A percentile compares a stretch with the other conserved stretches of the same genome.
Conservation (phyloP, 2,329 filamentous ascomycete species). For the Calonectria hongkongensis region DNA sequence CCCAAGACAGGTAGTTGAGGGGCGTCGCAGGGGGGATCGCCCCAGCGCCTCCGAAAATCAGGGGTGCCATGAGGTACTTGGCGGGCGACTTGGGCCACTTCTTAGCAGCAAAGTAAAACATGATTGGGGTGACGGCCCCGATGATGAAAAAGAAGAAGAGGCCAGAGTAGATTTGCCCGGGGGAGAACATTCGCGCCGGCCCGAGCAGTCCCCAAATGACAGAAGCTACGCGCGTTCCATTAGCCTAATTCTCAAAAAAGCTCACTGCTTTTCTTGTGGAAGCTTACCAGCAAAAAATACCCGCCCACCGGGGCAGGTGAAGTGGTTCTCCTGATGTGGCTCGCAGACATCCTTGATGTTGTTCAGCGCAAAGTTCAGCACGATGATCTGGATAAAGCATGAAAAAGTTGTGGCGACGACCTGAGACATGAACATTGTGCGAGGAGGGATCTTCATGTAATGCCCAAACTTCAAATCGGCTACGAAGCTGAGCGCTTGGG, state of each 20-base stretch:
- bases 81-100: conserved; percentile 70
- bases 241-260: conserved; percentile 6
- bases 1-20: conserved; percentile 85
- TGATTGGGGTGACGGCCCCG: conserved; percentile 71
- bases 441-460: conserved; percentile 83
- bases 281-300: conserved; percentile 77
- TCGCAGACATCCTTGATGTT: conserved; percentile 80
- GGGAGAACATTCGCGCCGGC: conserved; percentile 78
- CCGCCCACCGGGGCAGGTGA: conserved; percentile 77
- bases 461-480: conserved; percentile 82
- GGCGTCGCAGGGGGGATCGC: conserved; percentile 80
- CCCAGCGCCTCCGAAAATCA: conserved; percentile 77
- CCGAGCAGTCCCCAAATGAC: conserved; percentile 82
- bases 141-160: conserved; percentile 77
- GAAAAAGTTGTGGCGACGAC: conserved; percentile 80
- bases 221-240: conserved; percentile 65
- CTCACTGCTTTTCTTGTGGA: neutral
- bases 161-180: conserved; percentile 76
- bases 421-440: conserved; percentile 80
- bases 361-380: conserved; percentile 77
- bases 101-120: conserved; percentile 70
- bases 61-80: conserved; percentile 75
- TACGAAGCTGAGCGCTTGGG: conserved; percentile 78
- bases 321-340: conserved; percentile 72
- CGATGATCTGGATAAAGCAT: conserved; percentile 79